Evolutionary conservation across 441 rosid genomes (phyloP), one percentile per base, ranked within the genome.

Genomic region (Croton setiger): DNA sequence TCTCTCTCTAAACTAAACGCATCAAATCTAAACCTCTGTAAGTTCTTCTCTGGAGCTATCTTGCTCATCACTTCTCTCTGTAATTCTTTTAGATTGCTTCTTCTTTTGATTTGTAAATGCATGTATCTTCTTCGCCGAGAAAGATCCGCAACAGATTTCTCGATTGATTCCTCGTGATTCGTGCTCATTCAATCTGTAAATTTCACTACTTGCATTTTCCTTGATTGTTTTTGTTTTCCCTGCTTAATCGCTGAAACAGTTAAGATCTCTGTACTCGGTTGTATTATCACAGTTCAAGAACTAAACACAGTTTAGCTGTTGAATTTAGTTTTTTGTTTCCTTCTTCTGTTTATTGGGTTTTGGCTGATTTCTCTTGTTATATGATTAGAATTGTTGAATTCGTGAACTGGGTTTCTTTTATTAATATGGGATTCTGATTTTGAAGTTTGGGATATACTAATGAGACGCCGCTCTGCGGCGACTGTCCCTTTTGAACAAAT

Each of bases 401-500:
- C 54, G 33, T 31, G 62, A 58, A 53, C 48, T 68, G 23, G 55
- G 39, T 23, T 58, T 51, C 53, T 62, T 65, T 58, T 20, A 21
- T 11, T 43, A 39, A 64, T 41, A 57, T 51, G 48, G 75, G 63
- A 43, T 37, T 61, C 68, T 79, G 72, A 70, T 70, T 77, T 39
- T 51, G 67, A 49, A 4, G 31, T 41, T 49, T n/a, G 14, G 44
- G 67, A 31, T 48, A 69, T 59, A 74, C 23, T 52, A 61, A 92
- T 87, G 94, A 85, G 96, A 82, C 97, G 98, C 80, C 92, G 98
- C 39, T 20, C 82, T 43, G 78, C 83, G 74, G 83, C 75, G 66
- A 78, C 44, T 71, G 67, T 52, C 64, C 75, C 84, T 18, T 31
- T 75, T 21, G 98, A 82, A 70, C 81, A 66, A 20, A 90, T 84